phyloP scores from a whole-genome alignment of 1,139 yeast species.

The Starmera stellimalicola region DNA sequence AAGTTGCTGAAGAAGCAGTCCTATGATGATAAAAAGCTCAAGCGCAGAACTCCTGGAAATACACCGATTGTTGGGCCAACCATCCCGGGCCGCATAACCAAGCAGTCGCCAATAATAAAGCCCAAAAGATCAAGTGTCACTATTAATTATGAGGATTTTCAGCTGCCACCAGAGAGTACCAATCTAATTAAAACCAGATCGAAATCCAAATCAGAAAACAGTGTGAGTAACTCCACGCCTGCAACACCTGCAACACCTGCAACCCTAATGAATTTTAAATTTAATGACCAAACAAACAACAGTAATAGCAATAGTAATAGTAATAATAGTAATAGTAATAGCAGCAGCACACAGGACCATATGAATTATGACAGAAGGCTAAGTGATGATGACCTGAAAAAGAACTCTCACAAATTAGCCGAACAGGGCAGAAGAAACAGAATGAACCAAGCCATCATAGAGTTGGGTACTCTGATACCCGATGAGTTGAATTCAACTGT shows the following conservation, averaged over 20 bases:
- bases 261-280: conserved; percentile 30
- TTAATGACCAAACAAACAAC: too few relatives aligned
- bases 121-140: conserved; percentile 19
- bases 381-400: conserved; percentile 31
- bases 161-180: conserved; percentile 12
- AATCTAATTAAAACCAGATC: conserved; percentile 6
- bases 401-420: conserved; percentile 83
- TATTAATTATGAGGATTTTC: conserved; percentile 19
- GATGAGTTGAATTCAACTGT: conserved; percentile 49
- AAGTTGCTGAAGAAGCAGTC: conserved; percentile 14
- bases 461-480: conserved; percentile 61
- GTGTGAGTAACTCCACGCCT: conserved; percentile 4
- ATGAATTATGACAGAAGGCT: too few relatives aligned
- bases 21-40: conserved; percentile 8
- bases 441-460: conserved; percentile 78
- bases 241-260: conserved; percentile 29
- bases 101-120: conserved; percentile 19
- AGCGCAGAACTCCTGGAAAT: conserved; percentile 24
- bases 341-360: too few relatives aligned
- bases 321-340: too few relatives aligned
- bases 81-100: conserved; percentile 19
- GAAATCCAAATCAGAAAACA: conserved; percentile 3
- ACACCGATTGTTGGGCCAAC: conserved; percentile 28
- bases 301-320: conserved; percentile 7
- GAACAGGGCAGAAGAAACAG: conserved; percentile 94